Evolutionary conservation across 148 eudicot genomes (phyloP), one percentile per base, ranked within the genome.

Genomic region (Vaccinium macrocarpon): DNA sequence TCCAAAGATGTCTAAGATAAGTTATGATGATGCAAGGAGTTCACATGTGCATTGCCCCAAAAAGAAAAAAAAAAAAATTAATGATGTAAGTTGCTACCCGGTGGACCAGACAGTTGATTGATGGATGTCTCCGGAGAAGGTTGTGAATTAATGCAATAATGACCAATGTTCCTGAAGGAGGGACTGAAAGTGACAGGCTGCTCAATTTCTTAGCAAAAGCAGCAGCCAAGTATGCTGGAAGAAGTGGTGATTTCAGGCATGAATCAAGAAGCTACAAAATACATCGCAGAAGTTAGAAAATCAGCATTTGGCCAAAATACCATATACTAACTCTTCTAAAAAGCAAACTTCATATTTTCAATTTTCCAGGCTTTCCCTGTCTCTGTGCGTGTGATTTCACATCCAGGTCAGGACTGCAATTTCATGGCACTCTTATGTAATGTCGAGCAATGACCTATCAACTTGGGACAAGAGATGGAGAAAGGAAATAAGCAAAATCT

Each of bases 161-260:
- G 71, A 95, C 86, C 79, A 95, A 84, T 61, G 90, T 86, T 78
- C 99, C 99, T 42, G 96, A 95, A 59, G 99, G 97, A 84, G 99
- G 99, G 77, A 91, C 96, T 68, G 82, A 76, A 82, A 97, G 93
- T 48, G 97, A 88, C 81, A 97, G 91, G 88, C 98, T 91, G 88
- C 99, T 97, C 92, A 97, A 88, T 84, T 93, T 97, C 92, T 97
- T 97, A 81, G 95, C 88, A 85, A 95, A 97, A 82, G 98, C 94
- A 86, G 99, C 97, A 51, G 96, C 98, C 88, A 93, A 84, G 85
- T 97, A 93, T 84, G 98, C 99, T 46, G 99, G 93, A 87, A 97
- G 96, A 83, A 92, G 97, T 74, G 96, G 92, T 72, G 99, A 97
- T 85, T 93, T 95, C 89, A 97, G 86, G 88, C 98, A 97, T 46